These are phyloP conservation scores for Tulasnella sp. DNA, from an alignment of 768 basidiomycete species.

Conservation along the genomic window DNA sequence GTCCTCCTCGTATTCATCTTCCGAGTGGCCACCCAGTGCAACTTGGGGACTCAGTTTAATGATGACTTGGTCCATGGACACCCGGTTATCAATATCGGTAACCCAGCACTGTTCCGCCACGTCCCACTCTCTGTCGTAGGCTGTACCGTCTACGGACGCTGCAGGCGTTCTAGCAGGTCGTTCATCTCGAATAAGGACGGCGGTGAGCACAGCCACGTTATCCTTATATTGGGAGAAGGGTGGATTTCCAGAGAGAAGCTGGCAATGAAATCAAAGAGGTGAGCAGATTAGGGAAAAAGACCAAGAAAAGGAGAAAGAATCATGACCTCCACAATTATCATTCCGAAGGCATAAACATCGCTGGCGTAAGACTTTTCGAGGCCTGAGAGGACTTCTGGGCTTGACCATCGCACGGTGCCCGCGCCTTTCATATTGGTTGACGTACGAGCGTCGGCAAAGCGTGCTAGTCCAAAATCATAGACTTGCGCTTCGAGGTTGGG, in stretches of 20 bases:
- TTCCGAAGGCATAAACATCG: conserved; percentile 11
- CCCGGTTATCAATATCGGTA: background rate
- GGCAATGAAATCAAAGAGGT: background rate
- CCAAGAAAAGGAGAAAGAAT: background rate
- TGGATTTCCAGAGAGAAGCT: background rate
- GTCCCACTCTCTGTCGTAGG: background rate
- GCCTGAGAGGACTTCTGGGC: background rate
- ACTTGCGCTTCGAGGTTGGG: background rate
- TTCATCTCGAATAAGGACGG: background rate
- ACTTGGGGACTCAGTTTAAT: background rate
- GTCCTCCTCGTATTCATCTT: conserved; percentile 2
- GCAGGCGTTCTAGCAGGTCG: background rate
- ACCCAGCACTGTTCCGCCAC: background rate
- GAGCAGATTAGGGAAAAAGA: background rate
- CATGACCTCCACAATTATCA: conserved; percentile 7
- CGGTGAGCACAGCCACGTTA: background rate
- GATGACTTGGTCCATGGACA: background rate
- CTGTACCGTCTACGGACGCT: background rate
- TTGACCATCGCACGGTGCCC: background rate
- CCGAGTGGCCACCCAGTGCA: background rate
- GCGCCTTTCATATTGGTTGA: conserved; percentile 10
- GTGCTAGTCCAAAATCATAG: conserved; percentile 13
- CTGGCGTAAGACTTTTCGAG: background rate
- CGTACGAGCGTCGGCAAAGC: background rate
- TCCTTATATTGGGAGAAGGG: background rate